phyloP scores from a whole-genome alignment of 306 rosid species.

The Macrotyloma uniflorum region DNA sequence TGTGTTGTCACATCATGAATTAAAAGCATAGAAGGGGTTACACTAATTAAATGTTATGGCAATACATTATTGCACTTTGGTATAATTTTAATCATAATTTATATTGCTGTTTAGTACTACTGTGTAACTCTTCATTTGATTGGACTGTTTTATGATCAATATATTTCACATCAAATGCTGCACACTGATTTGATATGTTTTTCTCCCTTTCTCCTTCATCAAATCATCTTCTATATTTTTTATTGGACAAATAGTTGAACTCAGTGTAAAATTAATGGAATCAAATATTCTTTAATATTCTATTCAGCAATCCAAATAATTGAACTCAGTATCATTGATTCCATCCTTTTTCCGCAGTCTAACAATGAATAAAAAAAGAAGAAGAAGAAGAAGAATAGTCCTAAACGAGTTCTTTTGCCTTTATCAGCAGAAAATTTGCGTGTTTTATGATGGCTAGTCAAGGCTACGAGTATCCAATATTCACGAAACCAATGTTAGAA shows the following conservation, averaged over 20 bases:
- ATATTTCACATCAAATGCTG: slow-evolving; percentile 1
- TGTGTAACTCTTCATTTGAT: not conserved
- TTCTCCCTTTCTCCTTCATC: too few species aligned
- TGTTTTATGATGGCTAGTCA: slow-evolving; percentile 13
- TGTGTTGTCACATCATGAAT: not conserved
- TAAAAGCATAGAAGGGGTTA: not conserved
- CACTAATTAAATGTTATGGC: not conserved
- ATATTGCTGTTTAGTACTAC: not conserved
- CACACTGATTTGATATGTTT: not conserved
- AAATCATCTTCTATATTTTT: too few species aligned
- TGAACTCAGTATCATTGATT: not conserved
- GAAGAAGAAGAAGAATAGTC: too few species aligned
- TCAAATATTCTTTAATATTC: too few species aligned
- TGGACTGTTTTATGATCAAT: not conserved
- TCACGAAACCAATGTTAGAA: slow-evolving; percentile 2
- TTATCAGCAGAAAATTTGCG: slow-evolving; percentile 5
- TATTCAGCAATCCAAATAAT: not conserved
- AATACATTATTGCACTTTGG: not conserved
- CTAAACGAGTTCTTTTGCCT: not conserved
- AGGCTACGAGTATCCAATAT: not conserved
- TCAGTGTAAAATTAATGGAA: too few species aligned
- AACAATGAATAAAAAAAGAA: too few species aligned
- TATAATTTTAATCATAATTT: not conserved
- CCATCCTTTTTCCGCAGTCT: too few species aligned
- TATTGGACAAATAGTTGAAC: too few species aligned